Base-by-base conservation (phyloP, 2,329 filamentous ascomycete genomes). In the Monosporascus sp. region DNA sequence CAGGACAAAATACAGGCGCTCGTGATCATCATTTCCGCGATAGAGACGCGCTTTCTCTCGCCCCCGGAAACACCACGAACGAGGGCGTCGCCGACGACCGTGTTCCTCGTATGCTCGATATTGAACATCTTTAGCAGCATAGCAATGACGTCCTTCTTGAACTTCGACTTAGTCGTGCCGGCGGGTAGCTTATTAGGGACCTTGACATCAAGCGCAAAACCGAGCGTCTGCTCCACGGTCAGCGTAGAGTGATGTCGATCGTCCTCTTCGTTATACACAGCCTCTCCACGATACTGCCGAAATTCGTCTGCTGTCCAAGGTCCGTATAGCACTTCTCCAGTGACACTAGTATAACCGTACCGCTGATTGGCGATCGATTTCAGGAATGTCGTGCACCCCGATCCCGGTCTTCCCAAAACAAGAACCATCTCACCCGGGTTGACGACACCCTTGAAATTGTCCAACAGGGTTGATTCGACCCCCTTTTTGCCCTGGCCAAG, bases 61-160 rank as follows among this genome's bases (percentile, higher is more conserved):
- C 87, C 89, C 57, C 88, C 91, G 46, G 85, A 90, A 0, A 95
- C 80, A 68, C 91, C 91, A 49, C 89, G 85, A 20, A 94, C 81
- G 58, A 93, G 91, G 1, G 84, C 82, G 58, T 94, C 88, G 7
- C 92, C 92, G 26, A 96, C 90, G 31, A 93, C 84, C 0, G 92
- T 97, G 66, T 91, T 82, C 50, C 84, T 81, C 0, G 91, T 95
- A 69, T 96, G 91, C 69, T 92, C 88, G 51, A 96, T 96, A 66
- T 93, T 94, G 77, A 96, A 95, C 88, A 95, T 94, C 65, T 90
- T 90, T 50, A 96, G 76, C 55, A 96, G 77, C 64, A 87, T 82
- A 19, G 83, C 79, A 56, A 92, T 79, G 53, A 95, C 84, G 61
- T 85, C 84, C 49, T 88, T 79, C 74, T 92, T 92, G 75, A 93